Evolutionary conservation across 2,329 filamentous ascomycete genomes (phyloP).

Genomic region (Ophiocordyceps australis): DNA sequence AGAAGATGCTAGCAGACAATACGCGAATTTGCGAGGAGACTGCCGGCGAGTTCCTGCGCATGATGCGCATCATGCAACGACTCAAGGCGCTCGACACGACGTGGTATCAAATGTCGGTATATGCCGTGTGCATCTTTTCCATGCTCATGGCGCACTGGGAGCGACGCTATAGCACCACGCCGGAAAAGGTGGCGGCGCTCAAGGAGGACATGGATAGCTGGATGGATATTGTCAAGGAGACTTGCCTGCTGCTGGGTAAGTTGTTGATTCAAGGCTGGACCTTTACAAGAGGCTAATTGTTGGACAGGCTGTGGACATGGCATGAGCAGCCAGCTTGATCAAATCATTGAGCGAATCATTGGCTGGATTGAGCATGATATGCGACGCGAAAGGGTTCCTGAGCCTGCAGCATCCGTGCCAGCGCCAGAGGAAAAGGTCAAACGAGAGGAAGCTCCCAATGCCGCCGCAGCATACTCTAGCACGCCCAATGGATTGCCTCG

Average conservation of each 20-base stretch:
- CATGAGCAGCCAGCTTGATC: conserved; percentile 23
- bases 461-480: neutral
- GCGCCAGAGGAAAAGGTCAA: conserved; percentile 15
- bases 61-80: conserved; percentile 38
- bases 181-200: conserved; percentile 39
- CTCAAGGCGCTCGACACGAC: conserved; percentile 58
- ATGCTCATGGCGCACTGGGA: conserved; percentile 53
- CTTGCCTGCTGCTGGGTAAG: conserved; percentile 48
- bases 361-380: conserved; percentile 33
- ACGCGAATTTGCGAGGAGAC: conserved; percentile 48
- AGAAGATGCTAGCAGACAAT: conserved; percentile 38
- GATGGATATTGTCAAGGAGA: conserved; percentile 49
- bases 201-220: conserved; percentile 51
- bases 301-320: conserved; percentile 23
- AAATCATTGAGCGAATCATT: conserved; percentile 32
- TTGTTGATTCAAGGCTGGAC: too few relatives aligned
- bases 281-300: too few relatives aligned
- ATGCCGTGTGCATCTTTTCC: conserved; percentile 56
- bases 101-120: conserved; percentile 58
- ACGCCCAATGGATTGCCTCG: neutral
- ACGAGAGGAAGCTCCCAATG: conserved; percentile 17
- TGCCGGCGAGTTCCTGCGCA: conserved; percentile 43
- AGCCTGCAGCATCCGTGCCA: too few relatives aligned
- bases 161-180: conserved; percentile 39
- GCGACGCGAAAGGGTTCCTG: conserved; percentile 16